Percentiles rank a stretch among this genome's conserved stretches.
Conservation (phyloP, 2,329 filamentous ascomycete genomes). For the Chaetomium sp. region DNA sequence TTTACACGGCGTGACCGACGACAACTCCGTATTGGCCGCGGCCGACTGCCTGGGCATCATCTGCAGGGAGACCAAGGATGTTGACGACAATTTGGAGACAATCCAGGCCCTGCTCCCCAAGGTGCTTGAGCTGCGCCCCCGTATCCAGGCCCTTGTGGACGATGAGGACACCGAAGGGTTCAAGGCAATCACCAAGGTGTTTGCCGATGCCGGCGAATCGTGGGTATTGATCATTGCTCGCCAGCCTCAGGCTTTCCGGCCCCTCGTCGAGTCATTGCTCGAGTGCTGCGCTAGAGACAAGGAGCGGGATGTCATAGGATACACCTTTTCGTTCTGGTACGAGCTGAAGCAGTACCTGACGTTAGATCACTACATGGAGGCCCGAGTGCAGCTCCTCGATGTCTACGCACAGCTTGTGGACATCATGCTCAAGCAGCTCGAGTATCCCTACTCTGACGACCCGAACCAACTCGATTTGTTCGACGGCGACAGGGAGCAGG, state of each 20-base stretch:
- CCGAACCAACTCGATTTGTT: slow-evolving; percentile 82
- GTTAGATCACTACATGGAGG: slow-evolving; percentile 83
- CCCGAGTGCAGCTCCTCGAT: slow-evolving; percentile 74
- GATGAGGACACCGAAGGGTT: slow-evolving; percentile 84
- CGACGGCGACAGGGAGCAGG: slow-evolving; percentile 90
- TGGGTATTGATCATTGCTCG: slow-evolving; percentile 93
- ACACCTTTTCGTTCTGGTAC: slow-evolving; percentile 98
- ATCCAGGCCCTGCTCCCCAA: slow-evolving; percentile 84
- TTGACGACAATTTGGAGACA: slow-evolving; percentile 82
- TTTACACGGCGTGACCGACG: slow-evolving; percentile 73
- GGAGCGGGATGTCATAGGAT: slow-evolving; percentile 86
- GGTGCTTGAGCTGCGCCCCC: slow-evolving; percentile 73
- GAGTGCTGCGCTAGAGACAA: slow-evolving; percentile 86
- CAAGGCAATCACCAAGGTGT: slow-evolving; percentile 86
- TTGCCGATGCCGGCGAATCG: slow-evolving; percentile 88
- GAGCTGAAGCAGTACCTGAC: slow-evolving; percentile 96
- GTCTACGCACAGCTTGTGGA: slow-evolving; percentile 89
- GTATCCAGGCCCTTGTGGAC: slow-evolving; percentile 72
- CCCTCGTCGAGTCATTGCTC: slow-evolving; percentile 85
- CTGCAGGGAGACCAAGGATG: slow-evolving; percentile 87
- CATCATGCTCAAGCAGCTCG: slow-evolving; percentile 85
- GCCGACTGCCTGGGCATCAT: slow-evolving; percentile 92
- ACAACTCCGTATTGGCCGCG: slow-evolving; percentile 80
- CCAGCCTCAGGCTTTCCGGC: slow-evolving; percentile 77
- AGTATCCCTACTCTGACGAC: slow-evolving; percentile 78